Evolutionary conservation across 352 stramenopile genomes (phyloP).

Genomic region (Elongisporangium undulatum): DNA sequence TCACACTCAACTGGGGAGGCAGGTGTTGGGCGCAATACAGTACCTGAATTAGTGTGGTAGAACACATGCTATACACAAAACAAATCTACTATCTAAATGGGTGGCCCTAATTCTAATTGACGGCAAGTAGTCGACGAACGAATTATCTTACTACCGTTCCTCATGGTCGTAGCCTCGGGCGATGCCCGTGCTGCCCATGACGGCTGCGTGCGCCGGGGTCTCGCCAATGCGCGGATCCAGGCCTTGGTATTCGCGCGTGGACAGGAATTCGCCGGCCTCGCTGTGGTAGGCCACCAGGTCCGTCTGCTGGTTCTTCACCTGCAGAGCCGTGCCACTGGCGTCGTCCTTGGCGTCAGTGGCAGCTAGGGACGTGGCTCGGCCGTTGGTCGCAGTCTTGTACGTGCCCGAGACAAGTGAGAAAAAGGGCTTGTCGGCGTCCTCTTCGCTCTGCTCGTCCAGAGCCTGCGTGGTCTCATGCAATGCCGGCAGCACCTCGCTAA

Average conservation of each 20-base stretch:
- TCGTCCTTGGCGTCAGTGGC: conserved; percentile 20
- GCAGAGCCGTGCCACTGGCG: conserved; percentile 36
- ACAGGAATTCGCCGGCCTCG: conserved; percentile 71
- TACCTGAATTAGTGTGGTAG: neutral
- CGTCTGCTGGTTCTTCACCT: conserved; percentile 43
- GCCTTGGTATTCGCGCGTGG: conserved; percentile 66
- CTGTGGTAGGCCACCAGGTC: conserved; percentile 65
- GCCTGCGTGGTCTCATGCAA: conserved; percentile 31
- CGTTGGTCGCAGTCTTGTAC: conserved; percentile 30
- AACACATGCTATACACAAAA: neutral
- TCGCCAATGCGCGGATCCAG: conserved; percentile 81
- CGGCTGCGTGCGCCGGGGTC: conserved; percentile 69
- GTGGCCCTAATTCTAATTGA: neutral
- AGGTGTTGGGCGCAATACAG: neutral
- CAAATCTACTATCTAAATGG: neutral
- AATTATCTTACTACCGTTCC: neutral
- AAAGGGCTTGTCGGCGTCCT: conserved; percentile 62
- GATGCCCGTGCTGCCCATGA: conserved; percentile 70
- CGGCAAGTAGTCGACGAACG: neutral
- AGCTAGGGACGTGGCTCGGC: conserved; percentile 13
- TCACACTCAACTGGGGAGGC: neutral
- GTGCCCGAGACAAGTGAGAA: conserved; percentile 81
- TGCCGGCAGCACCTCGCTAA: conserved; percentile 69
- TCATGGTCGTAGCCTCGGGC: conserved; percentile 76
- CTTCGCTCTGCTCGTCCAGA: conserved; percentile 26